A percentile compares a stretch with the other conserved stretches of the same genome.
phyloP scores from a whole-genome alignment of 768 basidiomycete genomes.

The Boletus sp. region DNA sequence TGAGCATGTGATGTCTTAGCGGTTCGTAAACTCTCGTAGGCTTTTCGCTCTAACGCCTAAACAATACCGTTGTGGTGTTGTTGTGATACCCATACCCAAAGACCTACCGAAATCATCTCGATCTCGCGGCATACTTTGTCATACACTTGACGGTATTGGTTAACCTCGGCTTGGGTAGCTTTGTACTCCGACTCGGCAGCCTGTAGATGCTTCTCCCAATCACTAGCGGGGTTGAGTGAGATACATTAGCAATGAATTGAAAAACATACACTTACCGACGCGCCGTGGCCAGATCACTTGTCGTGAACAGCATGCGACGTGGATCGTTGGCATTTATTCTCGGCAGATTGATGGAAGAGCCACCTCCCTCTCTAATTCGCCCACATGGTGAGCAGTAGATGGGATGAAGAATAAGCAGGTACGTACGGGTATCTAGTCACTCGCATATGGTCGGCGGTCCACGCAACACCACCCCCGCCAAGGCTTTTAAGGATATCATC shows the following conservation, averaged over 20 bases:
- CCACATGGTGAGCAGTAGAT: neutral
- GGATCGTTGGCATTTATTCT: conserved; percentile 32
- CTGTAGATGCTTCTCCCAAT: conserved; percentile 40
- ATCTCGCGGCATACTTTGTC: conserved; percentile 28
- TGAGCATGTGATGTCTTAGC: conserved; percentile 37
- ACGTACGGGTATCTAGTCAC: conserved; percentile 66
- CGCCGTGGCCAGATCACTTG: conserved; percentile 46
- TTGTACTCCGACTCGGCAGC: conserved; percentile 39
- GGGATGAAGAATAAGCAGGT: neutral
- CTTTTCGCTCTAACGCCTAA: conserved; percentile 20
- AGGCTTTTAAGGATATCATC: conserved; percentile 47
- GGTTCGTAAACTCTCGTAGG: conserved; percentile 23
- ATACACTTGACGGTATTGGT: conserved; percentile 30
- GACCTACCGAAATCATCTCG: conserved; percentile 36
- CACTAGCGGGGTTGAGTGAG: conserved; percentile 33
- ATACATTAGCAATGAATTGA: neutral
- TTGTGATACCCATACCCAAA: neutral
- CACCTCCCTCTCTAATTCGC: conserved; percentile 61
- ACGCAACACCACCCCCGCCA: conserved; percentile 52
- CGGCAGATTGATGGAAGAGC: conserved; percentile 43
- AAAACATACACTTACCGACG: conserved; percentile 38
- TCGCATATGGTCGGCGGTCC: conserved; percentile 59
- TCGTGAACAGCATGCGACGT: conserved; percentile 50
- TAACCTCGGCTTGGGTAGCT: conserved; percentile 25
- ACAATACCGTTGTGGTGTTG: neutral